These are phyloP conservation scores for Boehmeria nivea DNA, from an alignment of 306 rosid species.

Conservation along the genomic window DNA sequence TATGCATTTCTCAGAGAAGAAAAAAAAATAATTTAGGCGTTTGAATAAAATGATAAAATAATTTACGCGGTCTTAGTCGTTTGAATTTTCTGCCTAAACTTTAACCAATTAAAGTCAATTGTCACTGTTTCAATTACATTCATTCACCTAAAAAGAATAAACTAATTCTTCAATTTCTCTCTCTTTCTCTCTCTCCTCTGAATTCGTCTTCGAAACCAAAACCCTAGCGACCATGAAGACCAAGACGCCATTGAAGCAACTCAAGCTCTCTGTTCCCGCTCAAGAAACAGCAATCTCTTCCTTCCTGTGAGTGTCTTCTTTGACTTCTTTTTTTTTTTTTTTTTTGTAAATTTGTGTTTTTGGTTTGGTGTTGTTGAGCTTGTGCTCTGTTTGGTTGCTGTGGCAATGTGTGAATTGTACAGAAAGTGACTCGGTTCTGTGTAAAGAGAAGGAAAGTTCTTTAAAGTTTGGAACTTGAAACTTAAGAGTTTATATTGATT, in stretches of 20 bases:
- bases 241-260: slow-evolving; percentile 80
- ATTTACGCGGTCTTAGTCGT: slow-evolving; percentile 13
- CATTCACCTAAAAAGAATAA: background rate
- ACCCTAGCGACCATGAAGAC: slow-evolving; percentile 49
- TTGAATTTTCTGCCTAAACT: slow-evolving; percentile 34
- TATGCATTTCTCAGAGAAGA: no score
- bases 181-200: slow-evolving; percentile 10
- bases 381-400: slow-evolving; percentile 5
- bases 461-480: no score
- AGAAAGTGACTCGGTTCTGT: background rate
- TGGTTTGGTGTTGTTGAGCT: background rate
- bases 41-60: no score
- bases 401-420: slow-evolving; percentile 2
- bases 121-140: background rate
- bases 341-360: background rate
- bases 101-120: slow-evolving; percentile 3
- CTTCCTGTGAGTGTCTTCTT: slow-evolving; percentile 73
- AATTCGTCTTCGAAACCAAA: slow-evolving; percentile 6
- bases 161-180: slow-evolving; percentile 8
- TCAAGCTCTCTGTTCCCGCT: slow-evolving; percentile 82
- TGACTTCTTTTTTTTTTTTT: background rate
- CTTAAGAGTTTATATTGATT: no score
- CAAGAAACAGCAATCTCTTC: slow-evolving; percentile 73
- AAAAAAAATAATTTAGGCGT: no score
- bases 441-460: background rate